Evolutionary conservation across 108 stramenopile genomes (phyloP), one percentile per base, ranked within the genome.

Genomic region (Mayamaea pseudoterrestris): DNA sequence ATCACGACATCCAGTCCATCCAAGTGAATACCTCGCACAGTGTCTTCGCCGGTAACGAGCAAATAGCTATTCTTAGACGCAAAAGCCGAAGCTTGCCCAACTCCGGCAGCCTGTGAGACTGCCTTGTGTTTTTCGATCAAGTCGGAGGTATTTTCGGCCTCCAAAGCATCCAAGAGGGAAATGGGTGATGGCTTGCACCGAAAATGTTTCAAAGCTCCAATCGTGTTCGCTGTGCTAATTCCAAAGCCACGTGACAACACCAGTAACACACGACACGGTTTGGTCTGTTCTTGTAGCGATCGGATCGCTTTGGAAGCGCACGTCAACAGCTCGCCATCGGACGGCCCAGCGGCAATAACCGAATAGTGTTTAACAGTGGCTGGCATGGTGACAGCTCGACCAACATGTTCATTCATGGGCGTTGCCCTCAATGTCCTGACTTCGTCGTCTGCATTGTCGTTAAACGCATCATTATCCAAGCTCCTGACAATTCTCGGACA

Each of bases 11-110:
- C 84, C 1, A 94, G 59, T 4, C 70, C 76, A 44, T 84, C 83
- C 32, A 97, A 59, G 63, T 97, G 93, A 30, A 97, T 60, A 14
- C 95, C 95, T 28, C 95, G 71, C n/a, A 92, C 82, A 36, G 77
- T 72, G 42, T 92, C 92, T 63, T 93, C 92, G 18, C 83, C 82
- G 6, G 92, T 89, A 0, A 95, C 83, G 30, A 87, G 54, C 22
- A 93, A 48, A 39, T 80, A 85, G 6, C 36, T 20, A 2, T 4
- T 26, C 55, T 56, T 54, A 5, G 43, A 13, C 16, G 17, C 31
- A 41, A 28, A 37, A 30, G 23, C 31, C 0, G 56, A 58, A 5
- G 62, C 50, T 36, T 77, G 73, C 25, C 89, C 89, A 9, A 90
- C 56, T 31, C 89, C 89, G 28, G 63, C 71, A 20, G 76, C 81